Base-by-base conservation (phyloP, 306 rosid genomes). In the Potentilla sterilis region DNA sequence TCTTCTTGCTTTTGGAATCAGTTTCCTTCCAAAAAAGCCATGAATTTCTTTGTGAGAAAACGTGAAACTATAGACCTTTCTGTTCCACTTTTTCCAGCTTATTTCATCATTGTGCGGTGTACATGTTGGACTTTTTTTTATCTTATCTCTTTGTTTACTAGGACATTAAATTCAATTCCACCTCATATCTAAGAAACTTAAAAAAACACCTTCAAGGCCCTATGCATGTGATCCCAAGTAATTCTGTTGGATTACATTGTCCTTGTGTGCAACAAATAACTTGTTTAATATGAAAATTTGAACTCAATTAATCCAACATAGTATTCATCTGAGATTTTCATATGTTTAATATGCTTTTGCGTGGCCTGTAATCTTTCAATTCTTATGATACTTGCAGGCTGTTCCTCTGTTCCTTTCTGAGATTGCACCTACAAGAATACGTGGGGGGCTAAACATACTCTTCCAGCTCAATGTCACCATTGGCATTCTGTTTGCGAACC, bases 321-420 rank as follows among this genome's bases (percentile, higher is more conserved):
- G 6, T 15, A 3, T 47, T 18, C 0, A 7, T 61, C 48, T 44
- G 40, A 37, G 3, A 37, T 37, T 37, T 37, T 37, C 40, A 37
- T 37, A 5, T 37, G 1, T 2, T 37, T 37, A 37, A 37, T 37
- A 0, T 37, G n/a, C n/a, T 80, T 28, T 58, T 24, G 19, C n/a
- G 18, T 48, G 47, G n/a, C 43, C 47, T 18, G 5, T 54, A 16
- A 34, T 40, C 4, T 66, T 32, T 41, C 32, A 18, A 35, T 43
- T 37, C 54, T 1, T 6, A 58, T 72, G 46, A 66, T 63, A 32
- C 44, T 78, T 43, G 71, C 87, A 93, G 98, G 98, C 98, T 1
- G 98, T 94, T 32, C 98, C 98, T 22, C 64, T 94, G 58, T 94
- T 94, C 38, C 92, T 94, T 49, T 94, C 97, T 21, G 98, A 94